Conservation (phyloP, 2,329 filamentous ascomycete genomes). For the Trichoderma sp. region DNA sequence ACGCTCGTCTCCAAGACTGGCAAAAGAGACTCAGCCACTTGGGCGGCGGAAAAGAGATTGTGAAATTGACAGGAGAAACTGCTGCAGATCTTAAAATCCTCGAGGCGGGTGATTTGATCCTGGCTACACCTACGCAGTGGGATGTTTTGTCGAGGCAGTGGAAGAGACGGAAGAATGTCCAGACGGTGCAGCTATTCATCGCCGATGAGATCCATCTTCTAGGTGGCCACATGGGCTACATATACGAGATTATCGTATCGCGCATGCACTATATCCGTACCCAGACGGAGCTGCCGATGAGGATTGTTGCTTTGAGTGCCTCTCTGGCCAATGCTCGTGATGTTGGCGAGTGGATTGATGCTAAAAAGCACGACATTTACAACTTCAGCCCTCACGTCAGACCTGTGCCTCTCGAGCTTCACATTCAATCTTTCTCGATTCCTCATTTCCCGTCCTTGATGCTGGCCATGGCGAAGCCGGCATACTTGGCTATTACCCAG, state of each 20-base stretch:
- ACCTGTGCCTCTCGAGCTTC: constrained; percentile 84
- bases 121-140: constrained; percentile 94
- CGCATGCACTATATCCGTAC: constrained; percentile 95
- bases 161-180: constrained; percentile 94
- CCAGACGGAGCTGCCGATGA: constrained; percentile 78
- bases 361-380: constrained; percentile 96
- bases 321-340: constrained; percentile 91
- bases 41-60: constrained; percentile 80
- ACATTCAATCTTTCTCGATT: constrained; percentile 92
- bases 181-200: constrained; percentile 85
- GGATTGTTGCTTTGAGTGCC: constrained; percentile 86
- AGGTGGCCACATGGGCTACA: constrained; percentile 78
- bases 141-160: constrained; percentile 93
- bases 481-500: constrained; percentile 83
- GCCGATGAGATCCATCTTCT: constrained; percentile 94
- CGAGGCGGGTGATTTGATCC: constrained; percentile 80
- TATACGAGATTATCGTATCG: constrained; percentile 96
- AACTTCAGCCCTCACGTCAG: constrained; percentile 95
- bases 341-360: constrained; percentile 96
- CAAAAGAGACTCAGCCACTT: constrained; percentile 69
- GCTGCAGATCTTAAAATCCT: constrained; percentile 86
- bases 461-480: constrained; percentile 96
- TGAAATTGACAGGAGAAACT: constrained; percentile 91
- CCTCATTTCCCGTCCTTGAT: constrained; percentile 97
- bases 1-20: constrained; percentile 81